Percentiles rank a stretch among this genome's conserved stretches.
Evolutionary conservation across 163 green algal genomes (phyloP).

Genomic region (Scenedesmus sp.): DNA sequence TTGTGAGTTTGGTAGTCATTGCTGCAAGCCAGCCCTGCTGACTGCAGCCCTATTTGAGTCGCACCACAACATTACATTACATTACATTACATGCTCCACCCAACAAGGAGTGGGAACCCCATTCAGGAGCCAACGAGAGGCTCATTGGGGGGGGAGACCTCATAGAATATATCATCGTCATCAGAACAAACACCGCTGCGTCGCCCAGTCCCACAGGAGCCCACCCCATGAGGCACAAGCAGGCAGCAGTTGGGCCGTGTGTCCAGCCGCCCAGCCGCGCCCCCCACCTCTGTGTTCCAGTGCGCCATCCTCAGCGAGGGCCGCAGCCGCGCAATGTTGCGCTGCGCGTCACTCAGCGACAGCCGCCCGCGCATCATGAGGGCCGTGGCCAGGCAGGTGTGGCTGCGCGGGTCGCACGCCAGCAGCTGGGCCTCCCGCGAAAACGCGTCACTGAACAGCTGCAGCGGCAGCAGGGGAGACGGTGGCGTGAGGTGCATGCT

Average conservation of each 20-base stretch:
- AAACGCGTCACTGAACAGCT: conserved; percentile 86
- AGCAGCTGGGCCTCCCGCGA: conserved; percentile 79
- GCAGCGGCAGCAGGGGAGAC: neutral
- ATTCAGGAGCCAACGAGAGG: no score
- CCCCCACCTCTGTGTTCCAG: conserved; percentile 80
- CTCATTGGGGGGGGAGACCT: no score
- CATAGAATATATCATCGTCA: no score
- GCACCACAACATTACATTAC: no score
- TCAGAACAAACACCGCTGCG: no score
- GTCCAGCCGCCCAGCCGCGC: neutral
- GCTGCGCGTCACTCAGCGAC: conserved; percentile 78
- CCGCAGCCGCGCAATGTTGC: conserved; percentile 76
- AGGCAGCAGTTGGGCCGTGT: neutral
- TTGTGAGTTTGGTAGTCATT: no score
- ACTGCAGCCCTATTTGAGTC: neutral
- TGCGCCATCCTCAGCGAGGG: conserved; percentile 77
- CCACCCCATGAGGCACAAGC: neutral
- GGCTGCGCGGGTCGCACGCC: conserved; percentile 69
- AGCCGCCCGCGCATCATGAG: conserved; percentile 77
- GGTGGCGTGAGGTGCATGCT: neutral
- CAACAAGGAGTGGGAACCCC: no score
- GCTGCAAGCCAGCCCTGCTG: neutral
- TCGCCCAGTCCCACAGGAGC: no score
- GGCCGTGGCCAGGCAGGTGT: conserved; percentile 85
- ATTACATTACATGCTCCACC: no score